Conservation (phyloP, 139 green algal species). For the Marvania coccoides region DNA sequence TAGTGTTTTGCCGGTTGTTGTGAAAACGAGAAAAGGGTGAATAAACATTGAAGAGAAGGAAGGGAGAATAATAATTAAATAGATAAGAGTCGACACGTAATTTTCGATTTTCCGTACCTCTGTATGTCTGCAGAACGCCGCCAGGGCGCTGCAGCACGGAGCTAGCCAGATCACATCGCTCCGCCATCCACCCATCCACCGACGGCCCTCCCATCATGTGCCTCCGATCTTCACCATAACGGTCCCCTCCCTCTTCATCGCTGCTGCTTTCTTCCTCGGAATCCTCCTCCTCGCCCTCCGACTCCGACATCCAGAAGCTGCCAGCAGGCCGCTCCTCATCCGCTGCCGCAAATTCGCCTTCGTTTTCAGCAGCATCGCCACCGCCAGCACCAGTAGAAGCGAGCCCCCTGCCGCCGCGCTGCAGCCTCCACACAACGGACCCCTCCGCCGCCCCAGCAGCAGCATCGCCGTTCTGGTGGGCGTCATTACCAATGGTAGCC, state of each 20-base stretch:
- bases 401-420: neutral
- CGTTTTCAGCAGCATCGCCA: neutral
- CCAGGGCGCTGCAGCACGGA: neutral
- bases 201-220: neutral
- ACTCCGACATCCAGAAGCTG: too few relatives aligned
- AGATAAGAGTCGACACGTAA: neutral
- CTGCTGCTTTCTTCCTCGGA: neutral
- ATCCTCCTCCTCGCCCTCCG: neutral
- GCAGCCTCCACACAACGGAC: neutral
- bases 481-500: too few relatives aligned
- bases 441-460: too few relatives aligned
- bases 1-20: constrained; percentile 5
- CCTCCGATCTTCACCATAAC: neutral
- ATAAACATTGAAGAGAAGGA: neutral
- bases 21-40: neutral
- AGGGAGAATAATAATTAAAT: neutral
- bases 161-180: neutral
- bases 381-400: neutral
- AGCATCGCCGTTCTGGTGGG: too few relatives aligned
- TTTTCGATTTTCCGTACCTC: neutral
- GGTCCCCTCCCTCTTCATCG: constrained; percentile 1
- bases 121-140: neutral
- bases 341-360: too few relatives aligned
- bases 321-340: too few relatives aligned
- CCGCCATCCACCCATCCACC: neutral